Evolutionary conservation across 164 flowering plant genomes (phyloP).

Genomic region (Macadamia integrifolia): DNA sequence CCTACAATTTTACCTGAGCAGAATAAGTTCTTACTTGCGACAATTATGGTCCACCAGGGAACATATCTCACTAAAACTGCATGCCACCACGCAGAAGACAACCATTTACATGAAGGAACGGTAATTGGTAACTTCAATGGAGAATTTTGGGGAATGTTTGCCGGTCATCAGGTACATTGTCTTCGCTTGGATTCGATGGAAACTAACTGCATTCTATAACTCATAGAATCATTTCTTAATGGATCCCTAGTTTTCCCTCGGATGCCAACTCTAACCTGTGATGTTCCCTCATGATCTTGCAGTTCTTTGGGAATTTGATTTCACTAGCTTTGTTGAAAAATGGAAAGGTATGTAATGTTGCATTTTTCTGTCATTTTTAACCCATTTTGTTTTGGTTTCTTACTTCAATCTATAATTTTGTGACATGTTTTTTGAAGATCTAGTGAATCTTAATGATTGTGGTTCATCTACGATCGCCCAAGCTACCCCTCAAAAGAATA

Average conservation of each 20-base stretch:
- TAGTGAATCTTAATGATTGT: too few relatives aligned
- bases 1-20: neutral
- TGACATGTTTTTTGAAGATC: too few relatives aligned
- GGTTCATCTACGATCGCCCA: too few relatives aligned
- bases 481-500: too few relatives aligned
- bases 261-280: neutral
- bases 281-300: slow-evolving; percentile 21
- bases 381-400: neutral
- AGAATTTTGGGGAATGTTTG: slow-evolving; percentile 90
- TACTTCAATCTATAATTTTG: too few relatives aligned
- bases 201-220: neutral
- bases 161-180: slow-evolving; percentile 70
- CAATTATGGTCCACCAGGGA: slow-evolving; percentile 46
- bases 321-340: slow-evolving; percentile 58
- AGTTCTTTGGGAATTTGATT: slow-evolving; percentile 81
- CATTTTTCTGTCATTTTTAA: neutral
- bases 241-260: neutral
- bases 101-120: slow-evolving; percentile 66
- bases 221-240: neutral
- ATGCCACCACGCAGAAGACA: slow-evolving; percentile 60
- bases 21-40: neutral
- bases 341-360: slow-evolving; percentile 43
- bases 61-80: slow-evolving; percentile 91
- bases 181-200: neutral
- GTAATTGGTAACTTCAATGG: slow-evolving; percentile 90